Base-by-base conservation (phyloP, 2,329 filamentous ascomycete species). In the Colletotrichum limetticola region DNA sequence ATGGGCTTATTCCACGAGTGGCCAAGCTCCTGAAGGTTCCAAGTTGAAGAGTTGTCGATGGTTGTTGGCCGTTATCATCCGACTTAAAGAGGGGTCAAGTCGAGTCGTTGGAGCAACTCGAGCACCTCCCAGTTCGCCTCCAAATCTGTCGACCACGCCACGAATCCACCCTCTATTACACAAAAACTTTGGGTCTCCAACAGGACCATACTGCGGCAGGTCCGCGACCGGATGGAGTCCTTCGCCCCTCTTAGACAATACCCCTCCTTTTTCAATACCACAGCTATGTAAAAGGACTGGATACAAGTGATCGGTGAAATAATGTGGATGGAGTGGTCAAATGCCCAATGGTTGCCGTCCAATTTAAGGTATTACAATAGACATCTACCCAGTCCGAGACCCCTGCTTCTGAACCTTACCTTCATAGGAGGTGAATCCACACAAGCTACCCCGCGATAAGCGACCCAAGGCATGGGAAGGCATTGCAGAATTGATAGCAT, bases 391-490 rank as follows among this genome's bases (percentile, higher is more conserved):
- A 49, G 42, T 14, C 19, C n/a, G 19, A 19, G 8, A 22, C 4
- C 30, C 19, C 22, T 35, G 28, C 7, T 3, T 35, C 11, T 4
- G 3, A 9, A 6, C 26, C n/a, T 12, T 32, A 19, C 19, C 14
- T 16, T 24, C 5, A n/a, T 8, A 32, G 22, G 24, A 60, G 14
- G 2, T 16, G 16, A n/a, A 22, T 9, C 37, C 37, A 42, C 37
- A 42, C 14, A 7, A 65, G 49, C 35, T 58, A 53, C 53, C 65
- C 69, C 42, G 42, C 52, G 24, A 60, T 59, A 72, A 42, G 37
- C 37, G 37, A 68, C 42, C 37, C 12, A 22, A 26, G 30, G 30
- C 14, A n/a, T n/a, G 11, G 6, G 12, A 58, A 42, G 4, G 8
- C 9, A 28, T 19, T 12, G 37, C 37, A n/a, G 60, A 46, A 46